phyloP scores from a whole-genome alignment of 208 protist genomes.

The Angomonas ambiguus region DNA sequence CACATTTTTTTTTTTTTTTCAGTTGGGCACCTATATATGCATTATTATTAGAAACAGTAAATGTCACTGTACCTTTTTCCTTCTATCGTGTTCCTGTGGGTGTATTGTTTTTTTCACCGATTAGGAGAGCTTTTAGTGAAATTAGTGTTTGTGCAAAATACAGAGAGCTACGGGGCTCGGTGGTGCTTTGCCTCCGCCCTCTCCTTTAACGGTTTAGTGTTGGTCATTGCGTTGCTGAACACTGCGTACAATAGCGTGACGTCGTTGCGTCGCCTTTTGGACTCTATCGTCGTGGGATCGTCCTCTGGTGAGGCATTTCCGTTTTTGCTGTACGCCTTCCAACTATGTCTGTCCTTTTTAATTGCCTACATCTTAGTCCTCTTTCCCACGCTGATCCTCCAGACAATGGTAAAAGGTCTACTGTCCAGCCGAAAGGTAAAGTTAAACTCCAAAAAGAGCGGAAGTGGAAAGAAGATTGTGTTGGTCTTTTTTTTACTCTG shows the following conservation, averaged over 20 bases:
- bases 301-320: not conserved
- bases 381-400: not conserved
- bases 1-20: conserved; percentile 16
- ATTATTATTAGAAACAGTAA: not conserved
- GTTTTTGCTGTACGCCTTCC: not conserved
- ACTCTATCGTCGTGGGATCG: not conserved
- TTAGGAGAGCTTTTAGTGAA: conserved; percentile 30
- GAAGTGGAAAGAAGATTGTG: not conserved
- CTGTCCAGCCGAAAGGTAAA: not conserved
- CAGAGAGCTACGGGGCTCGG: conserved; percentile 19
- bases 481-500: not conserved
- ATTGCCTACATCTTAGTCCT: not conserved
- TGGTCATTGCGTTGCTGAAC: conserved; percentile 33
- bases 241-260: conserved; percentile 4
- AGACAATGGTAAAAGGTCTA: not conserved
- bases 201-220: conserved; percentile 32
- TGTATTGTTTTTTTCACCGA: conserved; percentile 19
- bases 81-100: not conserved
- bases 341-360: not conserved
- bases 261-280: not conserved
- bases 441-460: not conserved
- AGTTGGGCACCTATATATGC: not conserved
- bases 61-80: not conserved
- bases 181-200: conserved; percentile 35
- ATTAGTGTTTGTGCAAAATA: conserved; percentile 40